Evolutionary conservation across 2,329 filamentous ascomycete species (phyloP).

Genomic region (Aspergillus calidoustus): DNA sequence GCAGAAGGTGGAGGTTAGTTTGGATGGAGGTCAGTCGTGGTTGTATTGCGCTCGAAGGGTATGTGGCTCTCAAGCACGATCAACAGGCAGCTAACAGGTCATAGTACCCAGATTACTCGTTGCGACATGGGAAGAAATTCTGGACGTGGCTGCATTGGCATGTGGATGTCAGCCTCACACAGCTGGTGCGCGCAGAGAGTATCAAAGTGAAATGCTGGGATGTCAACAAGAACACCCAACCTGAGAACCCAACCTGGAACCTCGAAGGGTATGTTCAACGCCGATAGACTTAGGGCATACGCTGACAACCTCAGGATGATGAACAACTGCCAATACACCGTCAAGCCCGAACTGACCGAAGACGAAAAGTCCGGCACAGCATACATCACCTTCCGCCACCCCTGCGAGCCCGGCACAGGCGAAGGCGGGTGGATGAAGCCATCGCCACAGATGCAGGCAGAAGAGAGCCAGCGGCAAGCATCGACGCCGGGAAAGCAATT

Average conservation of each 20-base stretch:
- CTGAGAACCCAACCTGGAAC: slow-evolving; percentile 53
- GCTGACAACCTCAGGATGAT: slow-evolving; percentile 48
- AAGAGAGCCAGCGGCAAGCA: slow-evolving; percentile 49
- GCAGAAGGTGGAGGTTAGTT: slow-evolving; percentile 54
- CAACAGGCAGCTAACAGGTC: neutral
- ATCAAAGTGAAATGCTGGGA: slow-evolving; percentile 56
- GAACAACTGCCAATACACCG: slow-evolving; percentile 58
- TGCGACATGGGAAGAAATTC: slow-evolving; percentile 58
- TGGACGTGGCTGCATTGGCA: slow-evolving; percentile 61
- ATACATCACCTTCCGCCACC: slow-evolving; percentile 52
- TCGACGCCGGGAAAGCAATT: slow-evolving; percentile 56
- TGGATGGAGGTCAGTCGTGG: slow-evolving; percentile 55
- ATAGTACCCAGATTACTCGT: slow-evolving; percentile 52
- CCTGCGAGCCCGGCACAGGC: slow-evolving; percentile 49
- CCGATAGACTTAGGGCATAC: neutral
- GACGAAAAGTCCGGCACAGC: slow-evolving; percentile 38
- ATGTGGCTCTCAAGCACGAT: neutral
- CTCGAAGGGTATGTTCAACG: slow-evolving; percentile 24
- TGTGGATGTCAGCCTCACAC: slow-evolving; percentile 52
- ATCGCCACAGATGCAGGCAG: slow-evolving; percentile 51
- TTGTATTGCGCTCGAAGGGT: slow-evolving; percentile 51
- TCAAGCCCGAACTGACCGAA: slow-evolving; percentile 44
- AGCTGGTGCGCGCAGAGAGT: slow-evolving; percentile 49
- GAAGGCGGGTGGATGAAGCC: slow-evolving; percentile 58
- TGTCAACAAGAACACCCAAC: slow-evolving; percentile 58